Evolutionary conservation across 2,329 filamentous ascomycete genomes (phyloP), one percentile per base, ranked within the genome.

Genomic region (Calonectria pauciramosa): DNA sequence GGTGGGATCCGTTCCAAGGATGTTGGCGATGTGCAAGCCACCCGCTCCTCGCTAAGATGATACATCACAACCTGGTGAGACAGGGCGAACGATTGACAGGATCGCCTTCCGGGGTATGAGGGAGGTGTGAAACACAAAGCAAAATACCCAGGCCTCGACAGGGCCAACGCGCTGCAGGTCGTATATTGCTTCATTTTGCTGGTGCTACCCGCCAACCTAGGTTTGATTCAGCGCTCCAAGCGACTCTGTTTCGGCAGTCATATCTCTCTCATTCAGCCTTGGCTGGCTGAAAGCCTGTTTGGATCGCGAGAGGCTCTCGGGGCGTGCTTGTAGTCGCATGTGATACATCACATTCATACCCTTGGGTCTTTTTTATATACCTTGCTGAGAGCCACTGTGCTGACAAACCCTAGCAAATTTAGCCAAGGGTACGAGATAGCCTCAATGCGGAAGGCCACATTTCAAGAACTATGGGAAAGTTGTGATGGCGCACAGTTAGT

Each of bases 331-430:
- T 73, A 73, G 66, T 41, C 66, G 52, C 13, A 77, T 76, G 52
- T 74, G 79, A 80, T 71, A 54, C 75, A 51, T 80, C 79, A 80
- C 52, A 74, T 80, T 70, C 59, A 34, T 60, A 56, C 56, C 76
- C 76, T 74, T 70, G 54, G 26, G 34, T 72, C 69, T 71, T 51
- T 74, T 68, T 73, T 71, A 73, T 74, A 72, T 78, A 65, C 76
- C 66, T 63, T 72, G 68, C 68, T 67, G 73, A 71, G 66, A 60
- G 71, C 56, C 56, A 68, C 76, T 75, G 79, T 64, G 79, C 76
- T 68, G 66, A 75, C 72, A 71, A 63, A 77, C 75, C 75, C 60
- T 52, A 76, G 75, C 72, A 75, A 74, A 74, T 71, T 74, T 59
- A 49, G 60, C 59, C 68, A 66, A 73, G 76, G 75, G 56, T 76